phyloP scores from a whole-genome alignment of 1,139 yeast species.

The Geotrichum restrictum region DNA sequence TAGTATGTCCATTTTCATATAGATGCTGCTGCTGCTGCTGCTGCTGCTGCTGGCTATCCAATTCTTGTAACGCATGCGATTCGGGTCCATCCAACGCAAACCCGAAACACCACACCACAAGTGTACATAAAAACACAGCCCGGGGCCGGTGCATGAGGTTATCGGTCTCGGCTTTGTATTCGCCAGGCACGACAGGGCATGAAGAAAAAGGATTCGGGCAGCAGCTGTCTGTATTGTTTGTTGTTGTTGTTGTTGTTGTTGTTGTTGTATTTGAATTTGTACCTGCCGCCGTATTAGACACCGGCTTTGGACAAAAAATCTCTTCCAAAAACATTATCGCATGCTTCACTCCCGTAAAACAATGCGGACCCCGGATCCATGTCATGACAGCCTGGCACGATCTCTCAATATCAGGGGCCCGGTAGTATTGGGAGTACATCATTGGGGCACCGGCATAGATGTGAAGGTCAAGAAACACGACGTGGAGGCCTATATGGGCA shows the following conservation, averaged over 20 bases:
- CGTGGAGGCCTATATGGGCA: constrained; percentile 66
- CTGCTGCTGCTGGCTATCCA: too few relatives aligned
- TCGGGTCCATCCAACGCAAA: constrained; percentile 57
- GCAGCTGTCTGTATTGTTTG: neutral
- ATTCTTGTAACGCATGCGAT: constrained; percentile 29
- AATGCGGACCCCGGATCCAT: constrained; percentile 9
- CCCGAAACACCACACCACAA: constrained; percentile 59
- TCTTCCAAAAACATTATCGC: constrained; percentile 32
- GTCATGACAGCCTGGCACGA: neutral
- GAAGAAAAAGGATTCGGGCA: constrained; percentile 18
- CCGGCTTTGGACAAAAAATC: constrained; percentile 26
- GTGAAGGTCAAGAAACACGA: constrained; percentile 73
- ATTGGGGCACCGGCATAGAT: constrained; percentile 78
- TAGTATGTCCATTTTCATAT: too few relatives aligned
- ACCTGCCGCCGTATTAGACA: too few relatives aligned
- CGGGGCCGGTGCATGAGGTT: constrained; percentile 55
- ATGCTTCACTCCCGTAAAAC: constrained; percentile 24
- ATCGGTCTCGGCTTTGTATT: constrained; percentile 49
- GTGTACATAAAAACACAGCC: constrained; percentile 49
- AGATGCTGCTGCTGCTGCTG: too few relatives aligned
- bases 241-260: neutral
- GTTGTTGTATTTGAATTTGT: too few relatives aligned
- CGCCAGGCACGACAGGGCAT: constrained; percentile 34
- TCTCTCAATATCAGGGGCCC: constrained; percentile 41
- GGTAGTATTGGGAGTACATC: constrained; percentile 44